A percentile compares a stretch with the other conserved stretches of the same genome.
These are phyloP conservation scores for Kwoniella pini DNA, from an alignment of 768 basidiomycete genomes.

Conservation along the genomic window DNA sequence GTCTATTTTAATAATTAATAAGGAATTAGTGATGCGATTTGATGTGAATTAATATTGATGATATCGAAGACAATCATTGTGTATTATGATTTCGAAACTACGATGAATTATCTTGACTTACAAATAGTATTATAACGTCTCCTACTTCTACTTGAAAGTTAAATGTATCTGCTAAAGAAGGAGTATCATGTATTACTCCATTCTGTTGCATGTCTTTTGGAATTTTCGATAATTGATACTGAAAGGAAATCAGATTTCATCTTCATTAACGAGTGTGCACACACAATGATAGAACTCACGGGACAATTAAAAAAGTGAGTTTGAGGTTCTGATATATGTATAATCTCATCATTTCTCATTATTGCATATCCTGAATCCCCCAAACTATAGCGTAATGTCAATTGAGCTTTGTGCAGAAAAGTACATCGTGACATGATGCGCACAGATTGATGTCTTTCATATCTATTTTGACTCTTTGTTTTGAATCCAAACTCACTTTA, in stretches of 20 bases:
- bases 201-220: slow-evolving; percentile 16
- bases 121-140: slow-evolving; percentile 51
- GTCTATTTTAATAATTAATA: slow-evolving; percentile 32
- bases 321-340: slow-evolving; percentile 39
- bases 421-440: too few species aligned
- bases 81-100: neutral
- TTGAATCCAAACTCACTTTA: too few species aligned
- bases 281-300: slow-evolving; percentile 25
- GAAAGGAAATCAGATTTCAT: neutral
- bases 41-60: neutral
- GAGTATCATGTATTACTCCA: slow-evolving; percentile 40
- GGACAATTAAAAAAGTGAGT: slow-evolving; percentile 55
- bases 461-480: too few species aligned
- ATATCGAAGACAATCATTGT: neutral
- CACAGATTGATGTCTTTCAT: too few species aligned
- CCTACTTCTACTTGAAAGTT: slow-evolving; percentile 41
- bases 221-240: slow-evolving; percentile 35
- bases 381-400: slow-evolving; percentile 37
- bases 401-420: too few species aligned
- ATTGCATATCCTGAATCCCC: slow-evolving; percentile 54
- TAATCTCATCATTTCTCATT: slow-evolving; percentile 41
- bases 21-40: too few species aligned
- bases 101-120: too few species aligned
- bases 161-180: slow-evolving; percentile 41
- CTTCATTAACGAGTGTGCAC: too few species aligned